Base-by-base conservation (phyloP, 2,329 filamentous ascomycete species). In the Alternaria infectoria region DNA sequence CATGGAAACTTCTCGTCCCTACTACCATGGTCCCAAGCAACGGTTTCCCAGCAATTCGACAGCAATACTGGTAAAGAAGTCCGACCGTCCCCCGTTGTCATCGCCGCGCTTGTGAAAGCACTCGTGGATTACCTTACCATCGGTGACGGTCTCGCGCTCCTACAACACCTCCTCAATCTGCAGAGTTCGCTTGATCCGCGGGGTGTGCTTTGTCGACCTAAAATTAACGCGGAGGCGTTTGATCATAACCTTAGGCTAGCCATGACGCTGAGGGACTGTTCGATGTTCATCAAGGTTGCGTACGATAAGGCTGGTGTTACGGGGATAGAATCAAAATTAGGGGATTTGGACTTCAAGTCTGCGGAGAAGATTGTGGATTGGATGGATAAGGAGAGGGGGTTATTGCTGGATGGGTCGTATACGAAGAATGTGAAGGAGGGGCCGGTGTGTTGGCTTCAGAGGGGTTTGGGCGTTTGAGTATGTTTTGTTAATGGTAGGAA, bases 211-310 rank as follows among this genome's bases (percentile, higher is more conserved):
- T 45, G 40, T 9, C 32, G 62, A 30, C 46, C 44, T 43, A 43
- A 36, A 6, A 32, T 12, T 25, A 32, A 43, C 2, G 25, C 51
- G 2, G 49, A 45, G n/a, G 17, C 63, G 5, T 65, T 70, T 45
- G 60, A 70, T 40, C 47, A 65, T 54, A 67, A 74, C 28, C 61
- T 76, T 36, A 77, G 65, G 54, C 64, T 75, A 15, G 83, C 83
- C 10, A 85, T 84, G 83, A 84, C 83, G 2, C 66, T 85, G 12
- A 73, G 83, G 32, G 83, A 85, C 60, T 84, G 82, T 62, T 82
- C 83, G 5, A 67, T 84, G 6, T 84, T 83, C 63, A 68, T 84
- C 30, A 70, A 71, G 13, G 69, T 77, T 10, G 60, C 65, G 0
- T 73, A 69, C 30, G 40, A 58, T 2, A 13, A 57, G 5, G 28